Evolutionary conservation across 2,329 filamentous ascomycete genomes (phyloP), one percentile per base, ranked within the genome.

Genomic region (Waltergamsia citrina): DNA sequence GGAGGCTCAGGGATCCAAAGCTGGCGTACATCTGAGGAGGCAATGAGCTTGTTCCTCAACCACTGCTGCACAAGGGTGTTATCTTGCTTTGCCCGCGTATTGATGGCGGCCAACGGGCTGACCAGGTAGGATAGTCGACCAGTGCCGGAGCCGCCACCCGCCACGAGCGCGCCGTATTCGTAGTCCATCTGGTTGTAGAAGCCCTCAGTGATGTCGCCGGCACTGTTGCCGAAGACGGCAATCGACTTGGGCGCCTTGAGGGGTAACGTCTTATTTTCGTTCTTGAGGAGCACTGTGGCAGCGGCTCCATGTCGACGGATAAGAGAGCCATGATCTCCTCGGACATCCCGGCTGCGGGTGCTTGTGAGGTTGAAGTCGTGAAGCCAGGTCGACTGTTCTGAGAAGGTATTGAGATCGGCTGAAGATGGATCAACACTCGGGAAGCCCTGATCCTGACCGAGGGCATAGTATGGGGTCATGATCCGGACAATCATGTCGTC

Each of bases 231-330:
- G 63, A 76, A 55, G 62, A 71, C 43, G 52, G 69, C 60, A 68
- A 78, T 54, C 57, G 63, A 53, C 65, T 78, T 53, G 75, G 65
- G 65, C 4, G 56, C 57, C 46, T 67, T 67, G 24, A 76, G 60
- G 0, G 81, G 81, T 6, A 86, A 62, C 2, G 66, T 65, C 23
- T 67, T 67, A 40, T 67, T 66, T 20, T 60, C 60, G 56, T 88
- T 88, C 66, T 88, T 90, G 40, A 90, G 62, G 3, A 90, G 67
- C 12, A 86, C 74, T 10, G 73, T 80, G 15, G 79, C 79, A 37
- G 53, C 56, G 11, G 57, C 52, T 12, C 52, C 66, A 43, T 78
- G 69, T 65, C 71, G 72, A 32, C 72, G 63, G 43, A 74, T 63
- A 5, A 78, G 50, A 1, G 63, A 51, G 5, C 63, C 73, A 22